Conservation (phyloP, 805 yeast species). For the Ogataea nakhonphanomensis region DNA sequence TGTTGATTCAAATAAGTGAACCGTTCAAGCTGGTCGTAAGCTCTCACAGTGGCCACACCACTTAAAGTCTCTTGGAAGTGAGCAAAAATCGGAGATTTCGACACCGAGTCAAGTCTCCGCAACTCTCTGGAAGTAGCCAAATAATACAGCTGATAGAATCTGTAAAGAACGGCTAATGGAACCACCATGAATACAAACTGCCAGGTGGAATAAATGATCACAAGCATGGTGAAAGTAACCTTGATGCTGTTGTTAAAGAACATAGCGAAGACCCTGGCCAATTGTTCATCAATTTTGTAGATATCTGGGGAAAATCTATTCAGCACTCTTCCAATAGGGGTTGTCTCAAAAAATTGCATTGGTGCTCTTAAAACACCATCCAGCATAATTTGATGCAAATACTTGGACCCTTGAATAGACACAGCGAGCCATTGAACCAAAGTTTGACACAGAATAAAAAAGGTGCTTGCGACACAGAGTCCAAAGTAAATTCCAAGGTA, state of each 20-base stretch:
- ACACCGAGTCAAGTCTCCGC: slow-evolving; percentile 76
- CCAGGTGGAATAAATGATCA: slow-evolving; percentile 87
- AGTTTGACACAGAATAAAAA: slow-evolving; percentile 60
- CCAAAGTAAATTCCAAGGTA: slow-evolving; percentile 74
- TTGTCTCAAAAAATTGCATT: slow-evolving; percentile 93
- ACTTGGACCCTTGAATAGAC: slow-evolving; percentile 76
- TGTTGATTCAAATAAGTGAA: slow-evolving; percentile 62
- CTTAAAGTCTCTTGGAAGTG: slow-evolving; percentile 79
- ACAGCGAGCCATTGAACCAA: slow-evolving; percentile 75
- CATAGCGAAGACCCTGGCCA: slow-evolving; percentile 67
- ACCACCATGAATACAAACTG: slow-evolving; percentile 67
- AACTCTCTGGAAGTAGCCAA: slow-evolving; percentile 76
- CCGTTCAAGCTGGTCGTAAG: slow-evolving; percentile 62
- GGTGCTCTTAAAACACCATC: slow-evolving; percentile 76
- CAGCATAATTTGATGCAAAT: slow-evolving; percentile 75
- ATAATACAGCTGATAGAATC: slow-evolving; percentile 73
- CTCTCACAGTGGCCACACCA: slow-evolving; percentile 74
- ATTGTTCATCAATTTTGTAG: slow-evolving; percentile 78
- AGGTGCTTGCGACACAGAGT: slow-evolving; percentile 68
- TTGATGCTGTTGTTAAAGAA: slow-evolving; percentile 59
- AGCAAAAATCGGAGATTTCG: slow-evolving; percentile 77
- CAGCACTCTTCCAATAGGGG: slow-evolving; percentile 89
- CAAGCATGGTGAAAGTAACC: slow-evolving; percentile 71
- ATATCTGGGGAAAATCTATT: slow-evolving; percentile 91
- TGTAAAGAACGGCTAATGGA: slow-evolving; percentile 66